Percentiles rank a stretch among this genome's conserved stretches.
phyloP scores from a whole-genome alignment of 2,329 filamentous ascomycete genomes.

The Colletotrichum limetticola region DNA sequence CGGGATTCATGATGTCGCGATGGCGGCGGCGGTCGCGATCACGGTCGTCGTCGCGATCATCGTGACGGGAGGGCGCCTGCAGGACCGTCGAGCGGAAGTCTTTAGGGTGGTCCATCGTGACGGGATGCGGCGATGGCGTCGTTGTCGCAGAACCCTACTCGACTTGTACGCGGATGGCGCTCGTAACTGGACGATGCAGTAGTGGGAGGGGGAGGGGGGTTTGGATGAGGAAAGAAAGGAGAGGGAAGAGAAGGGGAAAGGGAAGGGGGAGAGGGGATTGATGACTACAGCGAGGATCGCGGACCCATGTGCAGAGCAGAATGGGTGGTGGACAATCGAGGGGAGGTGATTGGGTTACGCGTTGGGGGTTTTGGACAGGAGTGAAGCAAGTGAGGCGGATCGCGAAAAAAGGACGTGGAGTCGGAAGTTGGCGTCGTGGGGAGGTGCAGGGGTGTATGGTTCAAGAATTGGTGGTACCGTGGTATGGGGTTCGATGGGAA shows the following conservation, averaged over 20 bases:
- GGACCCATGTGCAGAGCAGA: conserved; percentile 30
- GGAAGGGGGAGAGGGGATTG: conserved; percentile 8
- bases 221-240: neutral
- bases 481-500: conserved; percentile 4
- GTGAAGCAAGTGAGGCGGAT: conserved; percentile 30
- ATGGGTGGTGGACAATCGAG: neutral
- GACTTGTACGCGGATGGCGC: neutral
- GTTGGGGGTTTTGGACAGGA: conserved; percentile 6
- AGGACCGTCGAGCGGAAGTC: conserved; percentile 62
- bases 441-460: neutral
- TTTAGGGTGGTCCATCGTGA: conserved; percentile 53
- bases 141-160: conserved; percentile 13
- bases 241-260: neutral
- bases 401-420: conserved; percentile 31
- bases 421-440: conserved; percentile 18
- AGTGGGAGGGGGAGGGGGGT: neutral
- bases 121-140: conserved; percentile 25
- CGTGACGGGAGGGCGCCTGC: conserved; percentile 55
- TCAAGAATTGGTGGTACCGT: neutral
- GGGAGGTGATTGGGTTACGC: conserved; percentile 20
- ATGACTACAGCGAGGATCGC: conserved; percentile 24
- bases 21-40: conserved; percentile 47
- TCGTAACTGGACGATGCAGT: conserved; percentile 1
- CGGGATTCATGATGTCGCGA: conserved; percentile 59
- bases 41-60: conserved; percentile 49